Evolutionary conservation across 1,284 basidiomycete genomes (phyloP).

Genomic region (Inonotus hispidus): DNA sequence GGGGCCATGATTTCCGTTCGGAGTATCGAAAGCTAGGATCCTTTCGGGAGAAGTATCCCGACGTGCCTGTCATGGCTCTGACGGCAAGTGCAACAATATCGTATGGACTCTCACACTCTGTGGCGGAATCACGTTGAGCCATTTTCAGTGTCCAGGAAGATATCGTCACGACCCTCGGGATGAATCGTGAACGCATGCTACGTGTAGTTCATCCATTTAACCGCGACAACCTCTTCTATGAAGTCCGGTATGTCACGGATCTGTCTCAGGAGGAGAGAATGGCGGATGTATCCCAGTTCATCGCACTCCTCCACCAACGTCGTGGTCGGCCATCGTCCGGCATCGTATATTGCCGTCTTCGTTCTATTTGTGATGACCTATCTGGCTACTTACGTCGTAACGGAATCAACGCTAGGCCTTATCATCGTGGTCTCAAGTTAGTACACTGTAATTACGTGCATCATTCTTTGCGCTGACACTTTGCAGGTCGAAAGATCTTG

Average conservation of each 20-base stretch:
- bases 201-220: constrained; percentile 77
- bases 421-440: constrained; percentile 63
- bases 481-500: constrained; percentile 43
- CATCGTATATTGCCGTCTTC: constrained; percentile 74
- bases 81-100: constrained; percentile 68
- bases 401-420: constrained; percentile 68
- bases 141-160: constrained; percentile 59
- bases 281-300: constrained; percentile 63
- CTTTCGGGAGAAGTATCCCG: constrained; percentile 63
- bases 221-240: constrained; percentile 75
- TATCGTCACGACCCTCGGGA: constrained; percentile 60
- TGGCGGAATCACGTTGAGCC: background rate
- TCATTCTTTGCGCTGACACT: background rate
- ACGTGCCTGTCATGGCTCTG: constrained; percentile 80
- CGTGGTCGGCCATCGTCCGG: constrained; percentile 63
- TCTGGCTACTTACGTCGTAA: constrained; percentile 54
- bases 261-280: constrained; percentile 47
- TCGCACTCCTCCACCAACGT: constrained; percentile 51
- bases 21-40: constrained; percentile 69
- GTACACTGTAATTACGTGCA: constrained; percentile 18
- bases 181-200: constrained; percentile 51
- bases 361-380: constrained; percentile 63
- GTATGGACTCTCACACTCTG: constrained; percentile 33
- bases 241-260: constrained; percentile 58
- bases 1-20: constrained; percentile 77